Base-by-base conservation (phyloP, 1,284 basidiomycete genomes). In the Cerioporus squamosus region DNA sequence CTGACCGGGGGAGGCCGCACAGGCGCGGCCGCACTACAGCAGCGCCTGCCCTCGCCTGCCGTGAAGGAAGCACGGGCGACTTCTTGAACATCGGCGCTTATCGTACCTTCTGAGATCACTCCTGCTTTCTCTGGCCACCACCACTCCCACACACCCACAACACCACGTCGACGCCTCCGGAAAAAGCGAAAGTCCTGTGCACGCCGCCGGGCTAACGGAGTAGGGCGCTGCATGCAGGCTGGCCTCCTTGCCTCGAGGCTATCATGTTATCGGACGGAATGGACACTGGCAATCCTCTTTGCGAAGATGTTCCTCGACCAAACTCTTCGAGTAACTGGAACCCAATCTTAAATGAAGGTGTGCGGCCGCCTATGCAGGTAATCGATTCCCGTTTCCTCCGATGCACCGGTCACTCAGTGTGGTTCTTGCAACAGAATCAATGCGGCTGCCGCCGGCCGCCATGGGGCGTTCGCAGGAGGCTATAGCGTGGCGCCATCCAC, bases 401-500 rank as follows among this genome's bases (percentile, higher is more conserved):
- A 58, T 38, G 17, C 15, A 9, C 57, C 57, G 57, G 57, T 44
- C 47, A 53, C 46, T 58, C 20, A 53, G 14, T 42, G 43, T 23
- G 42, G 45, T 48, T 53, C 33, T 26, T 46, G 45, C 57, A 50
- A 23, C 31, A 39, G 24, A 22, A 26, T 38, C 23, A 48, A 24
- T 38, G 33, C 12, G 33, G 33, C 33, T 36, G 8, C 6, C 42
- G 42, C 33, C 18, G 33, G 38, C 48, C 47, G 48, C 55, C 12
- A n/a, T 45, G 18, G 36, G 46, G 31, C 36, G 46, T 22, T 26
- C 24, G 26, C 36, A 39, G 9, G 18, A 46, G 43, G 45, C 33
- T 43, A 17, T 42, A 15, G 12, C 20, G 33, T 39, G 47, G 29
- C 31, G 24, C 33, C 9, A 42, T 44, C 44, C 42, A 53, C 56